Base-by-base conservation (phyloP, 768 basidiomycete genomes). In the Lactifluus volemus region DNA sequence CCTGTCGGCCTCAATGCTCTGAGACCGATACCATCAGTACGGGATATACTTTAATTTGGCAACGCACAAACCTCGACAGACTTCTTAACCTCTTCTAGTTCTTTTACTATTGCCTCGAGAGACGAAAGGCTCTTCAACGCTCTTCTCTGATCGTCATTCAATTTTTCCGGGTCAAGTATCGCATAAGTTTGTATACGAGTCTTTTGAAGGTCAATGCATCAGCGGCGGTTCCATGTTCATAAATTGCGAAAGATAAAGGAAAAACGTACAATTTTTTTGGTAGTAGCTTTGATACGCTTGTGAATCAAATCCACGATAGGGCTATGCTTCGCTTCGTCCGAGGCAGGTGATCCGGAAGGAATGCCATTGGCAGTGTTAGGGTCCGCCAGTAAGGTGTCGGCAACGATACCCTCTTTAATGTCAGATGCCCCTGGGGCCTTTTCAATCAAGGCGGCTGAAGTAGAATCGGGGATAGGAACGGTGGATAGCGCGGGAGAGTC, bases 81-180 rank as follows among this genome's bases (percentile, higher is more conserved):
- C 71, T 89, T 92, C 72, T 87, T 88, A 48, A 93, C 81, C 59
- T 94, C 93, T 29, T 82, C 84, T 14, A 96, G 74, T 67, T 95
- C 93, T 68, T 89, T 91, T 66, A 85, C 81, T 44, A 85, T 77
- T 10, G 85, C 88, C 68, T 95, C 92, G 21, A 95, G 76, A 6
- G 79, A 77, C 10, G 92, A 81, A 48, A 96, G 82, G 17, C 81
- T 84, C 65, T 83, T 87, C 55, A 94, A 67, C 2, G 81, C 77
- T 38, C 85, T 83, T 65, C 80, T 87, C 74, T 97, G 93, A 73
- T 96, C 94, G 45, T 92, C 89, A 64, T 96, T 91, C 56, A 95
- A 81, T 68, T 87, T 86, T 57, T 85, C 84, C 3, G 79, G 71
- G 30, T 84, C 83, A 19, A 81, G 85, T 3, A 82, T 67, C 34